Base-by-base conservation (phyloP, 345 rosid species). In the Pugionium cornutum region DNA sequence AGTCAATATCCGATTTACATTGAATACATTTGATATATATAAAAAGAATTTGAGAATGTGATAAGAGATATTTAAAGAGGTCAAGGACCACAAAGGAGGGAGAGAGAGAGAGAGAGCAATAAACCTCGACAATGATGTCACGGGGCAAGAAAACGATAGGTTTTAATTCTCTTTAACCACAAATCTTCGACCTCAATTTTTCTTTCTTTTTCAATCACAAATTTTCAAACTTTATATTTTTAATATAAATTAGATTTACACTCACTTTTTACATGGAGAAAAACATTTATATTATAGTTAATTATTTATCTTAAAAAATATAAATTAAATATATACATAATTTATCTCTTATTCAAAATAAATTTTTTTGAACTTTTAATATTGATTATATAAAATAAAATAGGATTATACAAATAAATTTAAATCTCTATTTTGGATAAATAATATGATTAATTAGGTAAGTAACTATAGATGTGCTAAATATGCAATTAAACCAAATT, bases 81-180 rank as follows among this genome's bases (percentile, higher is more conserved):
- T 33, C 5, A 28, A 62, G 90, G 94, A 82, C 90, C 89, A 83
- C 87, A 56, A 18, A 18, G 18, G 18, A 18, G 18, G 18, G 57
- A 39, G 66, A 63, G 75, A 67, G 75, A 68, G 66, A 73, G 59
- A 48, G 69, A 67, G 64, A 65, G 79, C 78, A 83, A 66, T 69
- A 76, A 75, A 80, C 82, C 77, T 49, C 71, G 87, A 84, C 65
- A 82, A 82, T 79, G 85, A 83, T 86, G 91, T 85, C 82, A 87
- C 67, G 47, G 55, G 60, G 18, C 5, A 49, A 49, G 71, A 72
- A 66, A 72, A 53, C 53, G 62, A 72, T 29, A 35, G 55, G 40
- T 72, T 28, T 72, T 3, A 72, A 72, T 72, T 67, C 60, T 30
- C 35, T 41, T 43, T 51, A 58, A 65, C 75, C 75, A 64, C 62